A percentile compares a stretch with the other conserved stretches of the same genome.
Conservation (phyloP, 1,139 yeast genomes). For the Saccharomyces hybrid region DNA sequence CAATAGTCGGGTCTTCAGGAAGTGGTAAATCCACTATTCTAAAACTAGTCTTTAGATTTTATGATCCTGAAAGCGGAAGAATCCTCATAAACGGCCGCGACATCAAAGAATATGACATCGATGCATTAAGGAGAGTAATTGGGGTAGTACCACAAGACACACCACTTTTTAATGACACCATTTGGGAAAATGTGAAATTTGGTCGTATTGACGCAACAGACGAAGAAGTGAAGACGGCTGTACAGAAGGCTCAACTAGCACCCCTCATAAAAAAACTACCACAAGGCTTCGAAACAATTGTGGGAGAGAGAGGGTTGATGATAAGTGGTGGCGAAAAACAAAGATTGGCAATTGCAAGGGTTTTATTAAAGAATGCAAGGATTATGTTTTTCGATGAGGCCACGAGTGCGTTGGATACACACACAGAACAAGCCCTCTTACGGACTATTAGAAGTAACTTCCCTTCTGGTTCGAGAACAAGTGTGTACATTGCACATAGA, state of each 20-base stretch:
- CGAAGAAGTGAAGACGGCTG: constrained; percentile 59
- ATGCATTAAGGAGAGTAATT: constrained; percentile 61
- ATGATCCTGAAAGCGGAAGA: constrained; percentile 72
- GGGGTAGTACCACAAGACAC: constrained; percentile 99
- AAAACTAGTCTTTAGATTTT: constrained; percentile 78
- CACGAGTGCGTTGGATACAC: constrained; percentile 92
- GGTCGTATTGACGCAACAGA: constrained; percentile 73
- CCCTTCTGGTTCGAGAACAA: constrained; percentile 53
- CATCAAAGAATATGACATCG: constrained; percentile 65
- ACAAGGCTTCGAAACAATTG: constrained; percentile 78
- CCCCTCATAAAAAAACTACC: constrained; percentile 64
- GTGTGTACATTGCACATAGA: constrained; percentile 89
- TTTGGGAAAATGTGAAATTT: constrained; percentile 78
- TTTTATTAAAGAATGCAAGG: constrained; percentile 74
- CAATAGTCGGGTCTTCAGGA: constrained; percentile 93
- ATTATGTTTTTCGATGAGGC: constrained; percentile 96
- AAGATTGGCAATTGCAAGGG: constrained; percentile 85
- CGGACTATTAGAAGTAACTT: constrained; percentile 63
- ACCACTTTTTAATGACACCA: constrained; percentile 87
- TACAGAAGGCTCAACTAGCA: constrained; percentile 63
- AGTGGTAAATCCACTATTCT: constrained; percentile 91
- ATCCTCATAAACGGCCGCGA: constrained; percentile 88
- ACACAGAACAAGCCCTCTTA: constrained; percentile 81
- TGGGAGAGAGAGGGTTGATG: constrained; percentile 99
- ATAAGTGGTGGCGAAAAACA: constrained; percentile 98